Percentiles rank a stretch among this genome's conserved stretches.
Conservation (phyloP, 257 asterid species). For the Nicotiana tomentosiformis region DNA sequence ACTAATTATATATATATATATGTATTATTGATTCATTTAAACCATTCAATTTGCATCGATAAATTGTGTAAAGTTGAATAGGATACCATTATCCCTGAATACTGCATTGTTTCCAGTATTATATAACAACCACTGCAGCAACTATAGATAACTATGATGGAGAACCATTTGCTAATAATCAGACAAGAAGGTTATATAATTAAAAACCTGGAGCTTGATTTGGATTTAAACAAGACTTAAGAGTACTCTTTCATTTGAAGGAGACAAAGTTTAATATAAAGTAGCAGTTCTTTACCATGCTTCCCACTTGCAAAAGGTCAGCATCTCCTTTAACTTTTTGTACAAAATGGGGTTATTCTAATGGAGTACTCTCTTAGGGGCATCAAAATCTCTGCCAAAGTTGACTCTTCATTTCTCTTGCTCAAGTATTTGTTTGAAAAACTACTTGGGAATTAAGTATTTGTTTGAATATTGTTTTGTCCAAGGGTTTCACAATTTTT, state of each 20-base stretch:
- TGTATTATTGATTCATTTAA: background rate
- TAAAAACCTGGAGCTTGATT: background rate
- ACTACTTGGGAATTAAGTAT: background rate
- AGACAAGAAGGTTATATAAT: background rate
- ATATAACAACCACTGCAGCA: background rate
- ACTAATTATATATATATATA: no score
- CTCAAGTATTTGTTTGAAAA: background rate
- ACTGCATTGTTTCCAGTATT: background rate
- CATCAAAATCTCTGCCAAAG: background rate
- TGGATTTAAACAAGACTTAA: background rate
- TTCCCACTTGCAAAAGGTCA: conserved; percentile 1
- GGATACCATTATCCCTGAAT: background rate
- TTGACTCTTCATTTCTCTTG: background rate
- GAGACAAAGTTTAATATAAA: background rate
- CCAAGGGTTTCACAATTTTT: background rate
- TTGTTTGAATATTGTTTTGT: background rate
- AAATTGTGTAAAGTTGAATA: background rate
- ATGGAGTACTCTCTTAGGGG: background rate
- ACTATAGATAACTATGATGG: background rate
- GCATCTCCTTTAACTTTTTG: background rate
- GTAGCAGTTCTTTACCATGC: background rate
- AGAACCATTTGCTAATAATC: background rate
- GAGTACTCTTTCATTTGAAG: background rate
- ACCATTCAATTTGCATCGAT: background rate
- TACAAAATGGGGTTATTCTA: background rate